phyloP scores from a whole-genome alignment of 805 yeast species.

The Hanseniaspora mollemarum region DNA sequence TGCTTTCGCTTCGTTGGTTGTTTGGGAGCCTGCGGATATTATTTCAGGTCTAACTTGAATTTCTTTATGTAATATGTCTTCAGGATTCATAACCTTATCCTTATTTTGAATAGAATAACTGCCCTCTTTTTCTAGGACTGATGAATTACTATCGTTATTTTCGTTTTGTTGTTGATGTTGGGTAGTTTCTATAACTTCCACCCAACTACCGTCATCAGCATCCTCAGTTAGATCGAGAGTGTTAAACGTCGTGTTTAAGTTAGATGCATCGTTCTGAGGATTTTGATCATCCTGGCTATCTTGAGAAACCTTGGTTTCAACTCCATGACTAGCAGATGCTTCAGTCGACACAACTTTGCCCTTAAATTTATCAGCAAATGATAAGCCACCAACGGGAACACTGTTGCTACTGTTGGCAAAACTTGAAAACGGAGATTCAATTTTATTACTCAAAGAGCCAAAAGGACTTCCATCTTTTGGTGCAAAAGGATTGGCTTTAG shows the following conservation, averaged over 20 bases:
- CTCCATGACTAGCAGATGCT: too few relatives aligned
- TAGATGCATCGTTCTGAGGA: background rate
- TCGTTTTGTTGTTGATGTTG: conserved; percentile 23
- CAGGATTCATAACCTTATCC: background rate
- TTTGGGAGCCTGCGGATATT: conserved; percentile 17
- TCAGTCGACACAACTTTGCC: background rate
- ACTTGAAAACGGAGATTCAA: background rate
- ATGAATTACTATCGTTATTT: conserved; percentile 21
- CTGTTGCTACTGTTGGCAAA: background rate
- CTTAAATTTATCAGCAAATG: background rate
- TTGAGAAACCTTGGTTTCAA: background rate
- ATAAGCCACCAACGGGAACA: background rate
- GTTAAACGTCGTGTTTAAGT: conserved; percentile 4
- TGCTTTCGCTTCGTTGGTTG: conserved; percentile 18
- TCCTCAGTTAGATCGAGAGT: conserved; percentile 22
- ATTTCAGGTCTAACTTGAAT: background rate
- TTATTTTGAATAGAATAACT: background rate
- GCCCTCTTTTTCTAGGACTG: conserved; percentile 12
- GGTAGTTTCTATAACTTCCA: conserved; percentile 18
- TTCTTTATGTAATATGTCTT: background rate
- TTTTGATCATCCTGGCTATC: background rate
- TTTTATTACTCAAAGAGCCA: background rate
- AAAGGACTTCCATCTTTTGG: background rate
- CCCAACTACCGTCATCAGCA: conserved; percentile 18
- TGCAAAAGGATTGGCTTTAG: background rate